Conservation (phyloP, 2,329 filamentous ascomycete genomes). For the Aspergillus pseudoterreus region DNA sequence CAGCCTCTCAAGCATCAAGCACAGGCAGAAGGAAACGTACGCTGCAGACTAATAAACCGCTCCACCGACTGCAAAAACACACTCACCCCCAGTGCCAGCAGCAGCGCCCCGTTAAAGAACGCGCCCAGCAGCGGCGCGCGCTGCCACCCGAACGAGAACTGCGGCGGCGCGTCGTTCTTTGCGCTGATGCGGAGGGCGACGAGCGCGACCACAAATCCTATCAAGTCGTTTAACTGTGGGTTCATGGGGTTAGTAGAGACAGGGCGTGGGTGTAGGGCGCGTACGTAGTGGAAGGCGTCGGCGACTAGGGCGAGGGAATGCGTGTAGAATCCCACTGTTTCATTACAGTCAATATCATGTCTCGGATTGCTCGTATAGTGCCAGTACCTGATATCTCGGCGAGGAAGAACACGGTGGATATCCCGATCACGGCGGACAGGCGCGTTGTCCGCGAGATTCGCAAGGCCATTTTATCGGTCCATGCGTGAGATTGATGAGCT, state of each 20-base stretch:
- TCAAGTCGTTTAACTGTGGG: constrained; percentile 63
- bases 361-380: not conserved
- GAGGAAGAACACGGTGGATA: constrained; percentile 30
- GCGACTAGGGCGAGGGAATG: constrained; percentile 68
- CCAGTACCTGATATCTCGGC: constrained; percentile 28
- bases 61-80: constrained; percentile 72
- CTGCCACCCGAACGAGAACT: constrained; percentile 72
- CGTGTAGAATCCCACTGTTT: constrained; percentile 63
- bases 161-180: constrained; percentile 46
- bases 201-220: constrained; percentile 66
- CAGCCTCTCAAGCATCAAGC: not conserved
- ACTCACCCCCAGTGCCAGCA: constrained; percentile 67
- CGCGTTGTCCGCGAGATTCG: constrained; percentile 28
- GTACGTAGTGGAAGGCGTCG: constrained; percentile 74
- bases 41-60: constrained; percentile 40
- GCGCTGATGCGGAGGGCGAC: constrained; percentile 55
- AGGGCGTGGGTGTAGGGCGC: constrained; percentile 15
- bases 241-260: no score
- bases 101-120: constrained; percentile 77
- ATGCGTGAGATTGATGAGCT: no score
- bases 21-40: constrained; percentile 14
- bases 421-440: constrained; percentile 26
- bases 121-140: constrained; percentile 68
- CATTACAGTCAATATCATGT: not conserved
- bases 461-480: constrained; percentile 17